Evolutionary conservation across 768 basidiomycete species (phyloP), one percentile per base, ranked within the genome.

Genomic region (Pulveroboletus sp.): DNA sequence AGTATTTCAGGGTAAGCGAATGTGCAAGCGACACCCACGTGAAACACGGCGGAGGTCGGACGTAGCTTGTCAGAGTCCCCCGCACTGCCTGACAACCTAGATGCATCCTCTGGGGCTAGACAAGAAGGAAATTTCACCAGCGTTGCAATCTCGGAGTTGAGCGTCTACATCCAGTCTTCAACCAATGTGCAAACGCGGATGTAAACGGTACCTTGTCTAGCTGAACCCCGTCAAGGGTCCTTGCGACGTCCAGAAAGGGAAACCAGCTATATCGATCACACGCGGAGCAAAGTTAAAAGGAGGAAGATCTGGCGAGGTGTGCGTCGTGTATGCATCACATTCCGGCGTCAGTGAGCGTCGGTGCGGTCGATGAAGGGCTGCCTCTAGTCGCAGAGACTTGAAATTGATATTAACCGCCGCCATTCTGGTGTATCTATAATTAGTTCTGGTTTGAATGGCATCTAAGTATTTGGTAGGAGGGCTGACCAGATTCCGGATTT

Each of bases 111-210:
- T 10, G 17, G 7, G 19, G 39, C 31, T 26, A 48, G n/a, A n/a
- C n/a, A 27, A 5, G 39, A 48, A 17, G 47, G 47, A n/a, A 37
- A 43, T 4, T 49, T 20, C 9, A 47, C 37, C 29, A 39, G 9
- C n/a, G 16, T 12, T 6, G 38, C 45, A n/a, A 40, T 37, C 11
- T 38, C 29, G 13, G 17, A 17, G 20, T 38, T 43, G n/a, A 49
- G 4, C 13, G 16, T 7, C 20, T 49, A 16, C n/a, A 24, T 43
- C 52, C 52, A 50, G 16, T 34, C 26, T 10, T 35, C 29, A 20
- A 51, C 37, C 2, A 44, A 42, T 54, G 31, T 41, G 35, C 44
- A 37, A 46, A 47, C 6, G 40, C 40, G 14, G 50, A 23, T 24
- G 27, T 30, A 30, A 51, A 51, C 23, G 23, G 10, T 13, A 6